A percentile compares a stretch with the other conserved stretches of the same genome.
Conservation (phyloP, 1,139 yeast species). For the Wickerhamomyces sp. region DNA sequence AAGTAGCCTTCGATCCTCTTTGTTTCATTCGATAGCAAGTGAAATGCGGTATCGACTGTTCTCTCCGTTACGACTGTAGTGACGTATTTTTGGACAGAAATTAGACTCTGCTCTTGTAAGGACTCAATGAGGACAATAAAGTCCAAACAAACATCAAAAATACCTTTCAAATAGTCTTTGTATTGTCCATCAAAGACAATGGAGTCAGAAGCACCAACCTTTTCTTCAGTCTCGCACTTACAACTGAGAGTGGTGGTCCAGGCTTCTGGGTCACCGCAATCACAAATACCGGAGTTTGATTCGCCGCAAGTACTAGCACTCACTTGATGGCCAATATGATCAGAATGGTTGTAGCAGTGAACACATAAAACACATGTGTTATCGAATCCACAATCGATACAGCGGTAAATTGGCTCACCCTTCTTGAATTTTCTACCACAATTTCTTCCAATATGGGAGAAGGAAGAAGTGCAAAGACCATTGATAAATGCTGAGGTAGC, state of each 20-base stretch:
- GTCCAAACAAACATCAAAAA: slow-evolving; percentile 39
- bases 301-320: slow-evolving; percentile 46
- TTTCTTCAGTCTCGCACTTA: slow-evolving; percentile 23
- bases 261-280: slow-evolving; percentile 67
- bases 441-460: slow-evolving; percentile 42
- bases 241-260: slow-evolving; percentile 47
- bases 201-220: slow-evolving; percentile 31
- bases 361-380: slow-evolving; percentile 71
- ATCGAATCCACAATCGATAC: slow-evolving; percentile 66
- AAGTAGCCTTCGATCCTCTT: slow-evolving; percentile 3
- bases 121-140: slow-evolving; percentile 42
- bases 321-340: slow-evolving; percentile 63
- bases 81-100: slow-evolving; percentile 8
- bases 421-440: slow-evolving; percentile 57
- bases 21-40: slow-evolving; percentile 5
- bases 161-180: slow-evolving; percentile 24
- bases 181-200: slow-evolving; percentile 57
- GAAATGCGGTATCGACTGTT: neutral
- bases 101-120: slow-evolving; percentile 20
- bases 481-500: neutral
- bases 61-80: neutral
- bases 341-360: slow-evolving; percentile 61
- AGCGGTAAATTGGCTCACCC: slow-evolving; percentile 64
- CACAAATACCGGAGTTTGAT: slow-evolving; percentile 55
- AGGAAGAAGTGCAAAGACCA: slow-evolving; percentile 7